phyloP scores from a whole-genome alignment of 192 early-diverging fungal genomes.

The Coemansia sp. region DNA sequence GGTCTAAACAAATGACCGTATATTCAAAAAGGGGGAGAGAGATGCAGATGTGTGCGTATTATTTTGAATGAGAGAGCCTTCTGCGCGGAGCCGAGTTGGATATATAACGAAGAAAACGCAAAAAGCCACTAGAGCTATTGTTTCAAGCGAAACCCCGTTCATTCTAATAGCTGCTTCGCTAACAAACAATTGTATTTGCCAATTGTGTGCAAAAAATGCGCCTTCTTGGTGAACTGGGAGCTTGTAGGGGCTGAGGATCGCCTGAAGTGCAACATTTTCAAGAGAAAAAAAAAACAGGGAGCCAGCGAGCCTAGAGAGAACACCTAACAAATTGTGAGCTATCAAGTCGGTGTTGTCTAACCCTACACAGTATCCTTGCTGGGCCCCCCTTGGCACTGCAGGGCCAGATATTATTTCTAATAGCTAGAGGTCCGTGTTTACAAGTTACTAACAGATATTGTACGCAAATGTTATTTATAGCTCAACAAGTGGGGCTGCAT shows the following conservation, averaged over 20 bases:
- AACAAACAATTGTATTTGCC: not conserved
- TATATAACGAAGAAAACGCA: not conserved
- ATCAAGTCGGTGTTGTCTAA: not conserved
- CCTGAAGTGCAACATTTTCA: not conserved
- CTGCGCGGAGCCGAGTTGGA: not conserved
- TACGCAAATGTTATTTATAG: not conserved
- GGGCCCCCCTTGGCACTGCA: not conserved
- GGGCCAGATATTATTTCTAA: not conserved
- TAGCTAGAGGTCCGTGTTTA: not conserved
- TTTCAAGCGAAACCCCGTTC: not conserved
- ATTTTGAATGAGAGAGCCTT: constrained; percentile 1
- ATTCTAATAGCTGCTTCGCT: not conserved
- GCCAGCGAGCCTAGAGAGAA: not conserved
- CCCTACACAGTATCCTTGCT: not conserved
- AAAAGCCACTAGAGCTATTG: constrained; percentile 8
- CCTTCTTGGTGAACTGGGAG: not conserved
- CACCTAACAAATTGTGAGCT: not conserved
- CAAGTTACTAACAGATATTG: not conserved
- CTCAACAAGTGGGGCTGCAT: not conserved
- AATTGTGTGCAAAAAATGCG: not conserved
- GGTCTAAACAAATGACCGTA: not conserved
- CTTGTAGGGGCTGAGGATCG: not conserved
- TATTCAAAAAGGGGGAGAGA: not conserved
- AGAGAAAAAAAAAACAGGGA: not conserved
- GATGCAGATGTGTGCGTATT: not conserved